Percentiles rank a stretch among this genome's conserved stretches.
phyloP scores from a whole-genome alignment of 148 eudicot species.

The Amaranthus hypochondriacus region DNA sequence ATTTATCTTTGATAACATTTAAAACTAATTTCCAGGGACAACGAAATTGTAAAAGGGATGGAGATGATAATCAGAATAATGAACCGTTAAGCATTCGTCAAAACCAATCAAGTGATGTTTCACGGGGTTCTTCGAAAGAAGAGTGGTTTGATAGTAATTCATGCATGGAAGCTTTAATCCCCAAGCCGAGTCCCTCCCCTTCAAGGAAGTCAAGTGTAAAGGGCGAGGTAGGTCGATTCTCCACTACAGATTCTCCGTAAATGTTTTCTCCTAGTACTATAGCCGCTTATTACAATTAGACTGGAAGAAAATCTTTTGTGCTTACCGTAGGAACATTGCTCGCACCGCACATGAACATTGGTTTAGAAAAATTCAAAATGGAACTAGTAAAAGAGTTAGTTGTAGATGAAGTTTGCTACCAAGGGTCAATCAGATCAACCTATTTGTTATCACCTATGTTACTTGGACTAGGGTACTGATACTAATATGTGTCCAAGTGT shows the following conservation, averaged over 20 bases:
- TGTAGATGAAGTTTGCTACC: too few species aligned
- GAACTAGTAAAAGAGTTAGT: too few species aligned
- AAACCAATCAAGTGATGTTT: slow-evolving; percentile 29
- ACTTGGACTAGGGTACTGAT: too few species aligned
- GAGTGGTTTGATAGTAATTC: slow-evolving; percentile 26
- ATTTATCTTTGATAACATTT: neutral
- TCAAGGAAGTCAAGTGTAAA: slow-evolving; percentile 38
- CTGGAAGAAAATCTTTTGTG: neutral
- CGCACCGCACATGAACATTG: too few species aligned
- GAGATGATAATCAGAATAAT: slow-evolving; percentile 32
- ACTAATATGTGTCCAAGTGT: too few species aligned
- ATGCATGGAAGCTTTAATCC: slow-evolving; percentile 21
- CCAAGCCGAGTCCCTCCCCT: slow-evolving; percentile 25
- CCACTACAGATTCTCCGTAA: neutral
- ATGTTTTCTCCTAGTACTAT: neutral
- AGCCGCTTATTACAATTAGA: neutral
- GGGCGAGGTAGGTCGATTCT: slow-evolving; percentile 54
- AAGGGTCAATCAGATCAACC: neutral
- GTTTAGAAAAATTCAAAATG: too few species aligned
- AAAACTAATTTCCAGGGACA: slow-evolving; percentile 24
- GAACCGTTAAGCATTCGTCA: slow-evolving; percentile 25
- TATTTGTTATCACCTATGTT: neutral
- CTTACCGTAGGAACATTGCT: neutral
- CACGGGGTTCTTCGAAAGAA: slow-evolving; percentile 25
- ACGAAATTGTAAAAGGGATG: slow-evolving; percentile 27